Evolutionary conservation across 192 early-diverging fungal species (phyloP).

Genomic region (Phlyctochytrium arcticum): DNA sequence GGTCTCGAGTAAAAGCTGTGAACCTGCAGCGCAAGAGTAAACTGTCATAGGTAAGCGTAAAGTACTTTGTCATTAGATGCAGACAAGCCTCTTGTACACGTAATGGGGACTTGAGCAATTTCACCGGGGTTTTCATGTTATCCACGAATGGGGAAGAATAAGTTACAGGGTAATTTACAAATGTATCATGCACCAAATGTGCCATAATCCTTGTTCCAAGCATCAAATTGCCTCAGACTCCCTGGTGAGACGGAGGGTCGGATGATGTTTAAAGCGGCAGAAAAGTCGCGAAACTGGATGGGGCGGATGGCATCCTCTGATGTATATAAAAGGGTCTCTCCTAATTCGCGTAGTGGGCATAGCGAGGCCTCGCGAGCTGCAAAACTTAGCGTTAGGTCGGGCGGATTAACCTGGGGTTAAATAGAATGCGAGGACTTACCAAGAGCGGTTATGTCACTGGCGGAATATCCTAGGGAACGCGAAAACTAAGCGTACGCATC

Average conservation of each 20-base stretch:
- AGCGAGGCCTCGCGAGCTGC: constrained; percentile 52
- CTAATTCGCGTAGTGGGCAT: constrained; percentile 46
- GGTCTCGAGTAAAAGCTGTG: no score
- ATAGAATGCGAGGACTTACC: constrained; percentile 17
- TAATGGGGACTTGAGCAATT: no score
- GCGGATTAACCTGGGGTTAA: no score
- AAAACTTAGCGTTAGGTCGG: neutral
- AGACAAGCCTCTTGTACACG: no score
- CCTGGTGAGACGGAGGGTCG: constrained; percentile 36
- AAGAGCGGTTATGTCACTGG: constrained; percentile 48
- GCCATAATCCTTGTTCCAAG: constrained; percentile 45
- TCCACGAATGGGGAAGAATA: no score
- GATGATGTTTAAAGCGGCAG: constrained; percentile 31
- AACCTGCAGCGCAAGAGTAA: no score
- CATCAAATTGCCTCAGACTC: constrained; percentile 30
- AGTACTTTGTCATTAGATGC: no score
- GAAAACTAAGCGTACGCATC: neutral
- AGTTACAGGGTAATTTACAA: no score
- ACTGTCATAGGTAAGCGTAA: no score
- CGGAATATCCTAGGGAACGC: constrained; percentile 41
- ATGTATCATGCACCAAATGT: constrained; percentile 24
- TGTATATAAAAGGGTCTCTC: constrained; percentile 35
- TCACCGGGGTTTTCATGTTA: no score
- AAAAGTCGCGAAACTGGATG: constrained; percentile 40
- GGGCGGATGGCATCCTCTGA: constrained; percentile 34